These are phyloP conservation scores for Allomyces arbusculus DNA, from an alignment of 192 early-diverging fungal genomes.

Conservation along the genomic window DNA sequence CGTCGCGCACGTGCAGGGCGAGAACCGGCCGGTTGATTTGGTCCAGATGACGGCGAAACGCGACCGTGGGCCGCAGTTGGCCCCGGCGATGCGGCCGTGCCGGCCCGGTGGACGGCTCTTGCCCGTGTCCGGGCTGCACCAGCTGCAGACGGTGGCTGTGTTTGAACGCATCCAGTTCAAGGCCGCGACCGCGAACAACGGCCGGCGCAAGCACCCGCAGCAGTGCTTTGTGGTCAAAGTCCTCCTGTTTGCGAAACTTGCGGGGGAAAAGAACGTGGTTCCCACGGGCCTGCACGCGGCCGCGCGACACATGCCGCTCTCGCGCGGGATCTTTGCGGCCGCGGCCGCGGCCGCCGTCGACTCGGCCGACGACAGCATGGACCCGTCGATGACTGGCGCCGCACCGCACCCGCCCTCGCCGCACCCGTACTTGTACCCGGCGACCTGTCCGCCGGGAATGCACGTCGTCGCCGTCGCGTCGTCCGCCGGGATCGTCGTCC, in stretches of 20 bases:
- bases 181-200: conserved; percentile 85
- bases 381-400: no score
- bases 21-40: conserved; percentile 17
- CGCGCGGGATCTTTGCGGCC: no score
- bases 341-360: no score
- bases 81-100: conserved; percentile 33
- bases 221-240: conserved; percentile 79
- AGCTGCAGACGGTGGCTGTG: conserved; percentile 25
- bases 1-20: conserved; percentile 11
- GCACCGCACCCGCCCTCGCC: no score
- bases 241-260: conserved; percentile 35
- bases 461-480: conserved; percentile 38
- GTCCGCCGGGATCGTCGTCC: conserved; percentile 71
- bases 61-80: conserved; percentile 25
- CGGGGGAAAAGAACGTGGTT: no score
- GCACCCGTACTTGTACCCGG: conserved; percentile 11
- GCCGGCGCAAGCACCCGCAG: conserved; percentile 77
- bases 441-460: conserved; percentile 29
- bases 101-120: conserved; percentile 21
- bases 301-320: no score
- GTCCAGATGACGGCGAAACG: conserved; percentile 25
- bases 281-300: no score
- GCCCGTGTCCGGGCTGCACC: no score
- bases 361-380: no score
- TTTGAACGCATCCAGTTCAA: conserved; percentile 96